Conservation (phyloP, 2,329 filamentous ascomycete species). For the Capronia americana region DNA sequence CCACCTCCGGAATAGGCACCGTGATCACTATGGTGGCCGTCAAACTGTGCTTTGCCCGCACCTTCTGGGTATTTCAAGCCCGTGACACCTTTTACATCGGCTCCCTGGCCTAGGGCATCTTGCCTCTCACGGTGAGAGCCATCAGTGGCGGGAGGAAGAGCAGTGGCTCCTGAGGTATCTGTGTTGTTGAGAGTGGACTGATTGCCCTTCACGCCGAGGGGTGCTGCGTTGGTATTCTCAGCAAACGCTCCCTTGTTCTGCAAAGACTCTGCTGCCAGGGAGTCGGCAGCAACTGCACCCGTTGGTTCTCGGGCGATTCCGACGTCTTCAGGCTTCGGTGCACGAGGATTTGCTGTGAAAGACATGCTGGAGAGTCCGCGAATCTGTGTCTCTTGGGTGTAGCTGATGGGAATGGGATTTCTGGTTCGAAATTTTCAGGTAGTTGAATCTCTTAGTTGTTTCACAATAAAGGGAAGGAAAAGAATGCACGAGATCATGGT, state of each 20-base stretch:
- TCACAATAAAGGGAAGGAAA: slow-evolving; percentile 4
- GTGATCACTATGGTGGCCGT: slow-evolving; percentile 45
- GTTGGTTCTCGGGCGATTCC: slow-evolving; percentile 65
- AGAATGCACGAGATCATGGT: slow-evolving; percentile 6
- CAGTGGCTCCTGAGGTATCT: slow-evolving; percentile 60
- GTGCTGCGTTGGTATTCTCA: slow-evolving; percentile 62
- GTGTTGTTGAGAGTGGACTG: slow-evolving; percentile 64
- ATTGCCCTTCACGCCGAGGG: slow-evolving; percentile 57
- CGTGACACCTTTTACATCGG: slow-evolving; percentile 46
- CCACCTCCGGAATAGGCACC: slow-evolving; percentile 46
- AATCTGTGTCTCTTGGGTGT: slow-evolving; percentile 2
- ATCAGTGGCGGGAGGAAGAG: slow-evolving; percentile 56
- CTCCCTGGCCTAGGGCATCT: slow-evolving; percentile 51
- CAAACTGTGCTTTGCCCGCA: slow-evolving; percentile 49
- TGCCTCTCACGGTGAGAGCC: slow-evolving; percentile 54
- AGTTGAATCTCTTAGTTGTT: background rate
- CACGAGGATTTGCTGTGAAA: slow-evolving; percentile 32
- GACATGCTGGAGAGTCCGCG: slow-evolving; percentile 28
- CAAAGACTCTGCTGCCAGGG: slow-evolving; percentile 76
- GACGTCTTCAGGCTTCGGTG: slow-evolving; percentile 56
- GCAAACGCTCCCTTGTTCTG: slow-evolving; percentile 65
- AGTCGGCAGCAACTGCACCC: slow-evolving; percentile 70
- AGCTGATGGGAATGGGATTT: background rate
- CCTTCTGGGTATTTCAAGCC: slow-evolving; percentile 47
- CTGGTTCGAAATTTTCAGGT: background rate